Percentiles rank a stretch among this genome's conserved stretches.
Evolutionary conservation across 306 rosid genomes (phyloP).

Genomic region (Senna tora): DNA sequence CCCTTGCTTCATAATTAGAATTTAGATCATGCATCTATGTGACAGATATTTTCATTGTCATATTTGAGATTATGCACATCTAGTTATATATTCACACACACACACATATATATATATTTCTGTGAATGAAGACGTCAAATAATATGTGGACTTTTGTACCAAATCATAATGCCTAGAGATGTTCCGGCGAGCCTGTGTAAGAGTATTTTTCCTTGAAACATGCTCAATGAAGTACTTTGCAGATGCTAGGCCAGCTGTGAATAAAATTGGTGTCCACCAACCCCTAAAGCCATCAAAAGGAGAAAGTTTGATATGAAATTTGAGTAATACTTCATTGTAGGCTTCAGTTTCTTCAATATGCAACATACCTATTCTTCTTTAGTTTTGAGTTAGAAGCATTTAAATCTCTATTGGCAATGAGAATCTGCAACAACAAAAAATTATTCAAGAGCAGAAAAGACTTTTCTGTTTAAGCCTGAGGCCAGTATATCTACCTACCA

Average conservation of each 20-base stretch:
- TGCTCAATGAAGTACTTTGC: constrained; percentile 78
- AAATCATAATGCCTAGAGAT: constrained; percentile 89
- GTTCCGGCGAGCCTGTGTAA: constrained; percentile 87
- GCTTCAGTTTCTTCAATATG: constrained; percentile 10
- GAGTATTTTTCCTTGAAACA: constrained; percentile 75
- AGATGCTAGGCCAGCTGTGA: constrained; percentile 74
- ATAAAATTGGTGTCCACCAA: constrained; percentile 91
- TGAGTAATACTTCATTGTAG: background rate
- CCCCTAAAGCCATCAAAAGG: constrained; percentile 55
- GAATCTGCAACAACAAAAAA: constrained; percentile 60
- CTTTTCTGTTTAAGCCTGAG: background rate
- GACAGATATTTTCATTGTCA: constrained; percentile 10
- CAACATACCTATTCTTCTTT: constrained; percentile 58
- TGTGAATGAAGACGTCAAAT: background rate
- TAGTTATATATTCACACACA: background rate
- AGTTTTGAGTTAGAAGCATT: constrained; percentile 51
- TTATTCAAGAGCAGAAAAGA: constrained; percentile 5
- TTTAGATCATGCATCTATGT: background rate
- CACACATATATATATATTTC: no score
- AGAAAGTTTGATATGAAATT: constrained; percentile 12
- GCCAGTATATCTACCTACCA: constrained; percentile 48
- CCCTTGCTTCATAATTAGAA: background rate
- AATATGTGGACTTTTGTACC: constrained; percentile 47
- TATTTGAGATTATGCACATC: background rate
- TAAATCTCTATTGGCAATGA: constrained; percentile 79